These are phyloP conservation scores for Tulasnella sp. DNA, from an alignment of 768 basidiomycete species.

Conservation along the genomic window DNA sequence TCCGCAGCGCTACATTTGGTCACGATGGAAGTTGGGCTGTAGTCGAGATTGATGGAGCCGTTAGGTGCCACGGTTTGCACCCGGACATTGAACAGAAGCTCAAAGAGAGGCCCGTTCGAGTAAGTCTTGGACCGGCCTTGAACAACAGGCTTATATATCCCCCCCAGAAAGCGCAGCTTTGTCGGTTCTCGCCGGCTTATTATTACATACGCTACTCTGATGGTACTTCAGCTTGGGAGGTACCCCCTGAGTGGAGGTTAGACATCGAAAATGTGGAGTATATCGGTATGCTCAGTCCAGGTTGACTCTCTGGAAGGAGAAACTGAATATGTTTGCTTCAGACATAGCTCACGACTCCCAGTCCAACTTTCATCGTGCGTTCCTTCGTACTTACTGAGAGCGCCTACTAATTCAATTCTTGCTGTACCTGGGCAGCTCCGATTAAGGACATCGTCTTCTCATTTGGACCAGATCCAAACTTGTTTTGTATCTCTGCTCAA, in stretches of 20 bases:
- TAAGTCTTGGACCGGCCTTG: not conserved
- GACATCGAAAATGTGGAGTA: not conserved
- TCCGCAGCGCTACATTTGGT: constrained; percentile 3
- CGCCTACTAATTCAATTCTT: not conserved
- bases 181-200: not conserved
- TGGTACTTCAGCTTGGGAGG: not conserved
- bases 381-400: not conserved
- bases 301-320: not conserved
- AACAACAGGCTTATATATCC: not conserved
- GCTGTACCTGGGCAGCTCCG: not conserved
- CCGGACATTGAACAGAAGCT: not conserved
- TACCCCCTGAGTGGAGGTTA: not conserved
- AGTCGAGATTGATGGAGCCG: not conserved
- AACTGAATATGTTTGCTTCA: not conserved
- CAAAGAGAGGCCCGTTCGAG: constrained; percentile 18
- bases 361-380: not conserved
- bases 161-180: not conserved
- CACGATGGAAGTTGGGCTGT: constrained; percentile 14
- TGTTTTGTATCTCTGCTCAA: not conserved
- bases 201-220: constrained; percentile 13
- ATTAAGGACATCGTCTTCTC: not conserved
- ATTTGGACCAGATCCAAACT: not conserved
- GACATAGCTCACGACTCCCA: not conserved
- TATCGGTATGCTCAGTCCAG: not conserved
- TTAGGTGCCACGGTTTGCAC: not conserved